Base-by-base conservation (phyloP, 1,284 basidiomycete species). In the Cryptococcus deneoformans region DNA sequence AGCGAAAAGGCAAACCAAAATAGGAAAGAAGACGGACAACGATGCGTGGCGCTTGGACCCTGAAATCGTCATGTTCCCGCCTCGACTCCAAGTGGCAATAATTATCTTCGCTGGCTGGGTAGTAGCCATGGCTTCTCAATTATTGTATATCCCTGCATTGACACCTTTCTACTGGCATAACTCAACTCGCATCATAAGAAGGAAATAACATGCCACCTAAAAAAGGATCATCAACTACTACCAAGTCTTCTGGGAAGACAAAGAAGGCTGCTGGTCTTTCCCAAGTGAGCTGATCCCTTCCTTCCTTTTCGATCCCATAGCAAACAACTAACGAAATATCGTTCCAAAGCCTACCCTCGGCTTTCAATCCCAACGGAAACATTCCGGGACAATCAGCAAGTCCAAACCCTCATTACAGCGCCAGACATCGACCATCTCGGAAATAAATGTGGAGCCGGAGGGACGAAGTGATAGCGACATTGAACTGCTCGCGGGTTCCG, bases 311-410 rank as follows among this genome's bases (percentile, higher is more conserved):
- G 12, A 16, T 38, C 38, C 29, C 45, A 20, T 9, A n/a, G n/a
- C 40, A 20, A n/a, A 2, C 9, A 44, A 35, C 43, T 46, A 7
- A 35, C 2, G 42, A 14, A n/a, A 24, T 6, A n/a, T 12, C n/a
- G 53, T 48, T 37, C 20, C 35, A 39, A 45, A 63, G 62, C 62
- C 62, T 11, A 58, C 49, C 7, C 53, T 63, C 6, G 10, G 54
- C 1, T 63, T 63, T 48, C 60, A 56, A 46, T 63, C 62, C 3
- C 59, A 58, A 58, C 48, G 49, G 20, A 57, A 59, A 54, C 52
- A 53, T 1, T 51, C 52, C 2, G 42, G 5, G 43, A 40, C n/a
- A 37, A 24, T 42, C 42, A 39, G 9, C 11, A 58, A 60, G 43
- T 24, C 52, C 29, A 60, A 62, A 55, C 39, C 61, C 11, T 46